Conservation (phyloP, 768 basidiomycete species). For the Candolleomyces aberdarensis region DNA sequence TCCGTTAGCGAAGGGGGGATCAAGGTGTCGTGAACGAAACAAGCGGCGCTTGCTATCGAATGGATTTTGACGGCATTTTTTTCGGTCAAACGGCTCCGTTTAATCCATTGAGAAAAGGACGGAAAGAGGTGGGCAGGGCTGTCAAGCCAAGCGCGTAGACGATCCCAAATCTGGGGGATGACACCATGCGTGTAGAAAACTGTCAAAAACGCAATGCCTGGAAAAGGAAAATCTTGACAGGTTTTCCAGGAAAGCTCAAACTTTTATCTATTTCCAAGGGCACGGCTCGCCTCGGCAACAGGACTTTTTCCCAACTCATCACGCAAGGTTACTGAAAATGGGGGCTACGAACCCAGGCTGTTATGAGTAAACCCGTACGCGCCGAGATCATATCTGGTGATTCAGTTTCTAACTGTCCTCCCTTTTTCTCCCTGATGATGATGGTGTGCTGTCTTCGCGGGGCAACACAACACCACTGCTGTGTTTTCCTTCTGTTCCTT, state of each 20-base stretch:
- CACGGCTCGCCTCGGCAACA: constrained; percentile 3
- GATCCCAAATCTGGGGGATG: constrained; percentile 5
- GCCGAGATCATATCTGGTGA: constrained; percentile 1
- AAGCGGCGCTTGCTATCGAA: no score
- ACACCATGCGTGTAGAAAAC: constrained; percentile 6
- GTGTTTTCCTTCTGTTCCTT: not conserved
- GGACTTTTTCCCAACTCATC: constrained; percentile 1
- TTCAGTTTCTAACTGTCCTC: not conserved
- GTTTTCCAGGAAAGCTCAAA: constrained; percentile 1
- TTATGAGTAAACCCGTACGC: not conserved
- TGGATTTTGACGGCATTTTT: constrained; percentile 9
- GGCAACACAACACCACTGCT: not conserved
- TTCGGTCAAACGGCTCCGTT: constrained; percentile 9
- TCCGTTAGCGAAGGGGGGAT: constrained; percentile 2
- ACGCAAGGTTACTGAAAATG: not conserved
- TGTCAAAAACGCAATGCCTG: constrained; percentile 5
- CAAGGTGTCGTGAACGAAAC: constrained; percentile 3
- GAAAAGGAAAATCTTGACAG: constrained; percentile 6
- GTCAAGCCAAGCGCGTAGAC: not conserved
- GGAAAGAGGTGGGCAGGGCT: not conserved
- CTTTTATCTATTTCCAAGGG: not conserved
- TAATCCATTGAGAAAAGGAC: constrained; percentile 6
- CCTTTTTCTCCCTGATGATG: not conserved
- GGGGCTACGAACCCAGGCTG: constrained; percentile 4
- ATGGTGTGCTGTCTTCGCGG: not conserved